These are phyloP conservation scores for Lipomyces yamadae DNA, from an alignment of 805 yeast genomes.

Conservation along the genomic window DNA sequence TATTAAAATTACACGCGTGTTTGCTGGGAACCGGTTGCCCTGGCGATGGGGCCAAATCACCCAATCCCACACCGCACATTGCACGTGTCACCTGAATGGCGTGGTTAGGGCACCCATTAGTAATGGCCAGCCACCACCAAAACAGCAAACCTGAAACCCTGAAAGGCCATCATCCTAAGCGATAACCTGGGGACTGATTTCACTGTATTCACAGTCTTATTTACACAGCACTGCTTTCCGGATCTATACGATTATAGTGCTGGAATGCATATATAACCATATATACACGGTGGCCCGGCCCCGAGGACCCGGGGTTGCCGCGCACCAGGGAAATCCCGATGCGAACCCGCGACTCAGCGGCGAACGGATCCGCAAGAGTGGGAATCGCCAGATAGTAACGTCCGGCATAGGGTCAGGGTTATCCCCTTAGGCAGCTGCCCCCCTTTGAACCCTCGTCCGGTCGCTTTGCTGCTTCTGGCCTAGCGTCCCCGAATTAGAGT, in stretches of 20 bases:
- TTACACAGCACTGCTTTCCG: too few relatives aligned
- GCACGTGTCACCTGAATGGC: not conserved
- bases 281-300: too few relatives aligned
- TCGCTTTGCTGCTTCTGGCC: not conserved
- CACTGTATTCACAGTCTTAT: too few relatives aligned
- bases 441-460: conserved; percentile 1
- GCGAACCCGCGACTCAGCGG: too few relatives aligned
- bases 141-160: too few relatives aligned
- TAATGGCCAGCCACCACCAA: too few relatives aligned
- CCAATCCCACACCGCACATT: too few relatives aligned
- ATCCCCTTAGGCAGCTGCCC: conserved; percentile 6
- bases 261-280: too few relatives aligned
- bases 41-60: conserved; percentile 5
- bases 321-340: too few relatives aligned
- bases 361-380: conserved; percentile 14
- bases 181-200: not conserved
- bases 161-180: not conserved
- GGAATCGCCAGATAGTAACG: conserved; percentile 32
- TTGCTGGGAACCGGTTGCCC: not conserved
- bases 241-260: too few relatives aligned
- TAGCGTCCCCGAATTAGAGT: not conserved
- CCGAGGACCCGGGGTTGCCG: too few relatives aligned
- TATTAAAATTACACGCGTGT: not conserved
- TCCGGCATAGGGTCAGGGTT: conserved; percentile 31
- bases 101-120: too few relatives aligned